Evolutionary conservation across 1,284 basidiomycete genomes (phyloP).

Genomic region (Fomitopsis schrenkii): DNA sequence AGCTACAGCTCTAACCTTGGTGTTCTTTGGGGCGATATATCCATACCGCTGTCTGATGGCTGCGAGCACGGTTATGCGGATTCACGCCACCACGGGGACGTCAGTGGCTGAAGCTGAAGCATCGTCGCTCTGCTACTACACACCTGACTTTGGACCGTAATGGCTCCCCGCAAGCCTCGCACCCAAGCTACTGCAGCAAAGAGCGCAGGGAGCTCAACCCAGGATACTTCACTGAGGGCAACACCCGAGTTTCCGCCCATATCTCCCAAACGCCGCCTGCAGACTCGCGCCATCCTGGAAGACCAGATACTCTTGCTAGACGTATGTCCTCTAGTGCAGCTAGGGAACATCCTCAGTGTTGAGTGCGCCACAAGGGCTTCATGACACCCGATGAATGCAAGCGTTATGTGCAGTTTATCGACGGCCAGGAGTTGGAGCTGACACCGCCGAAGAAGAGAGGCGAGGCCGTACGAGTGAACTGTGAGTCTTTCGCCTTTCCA

Average conservation of each 20-base stretch:
- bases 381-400: slow-evolving; percentile 62
- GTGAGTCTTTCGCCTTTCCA: slow-evolving; percentile 34
- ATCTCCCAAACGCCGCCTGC: slow-evolving; percentile 39
- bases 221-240: slow-evolving; percentile 1
- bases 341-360: background rate
- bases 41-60: no score
- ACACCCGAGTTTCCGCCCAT: slow-evolving; percentile 27
- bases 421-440: slow-evolving; percentile 59
- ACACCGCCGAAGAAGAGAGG: slow-evolving; percentile 72
- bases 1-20: background rate
- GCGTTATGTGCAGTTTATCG: slow-evolving; percentile 58
- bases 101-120: no score
- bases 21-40: background rate
- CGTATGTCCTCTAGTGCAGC: slow-evolving; percentile 32
- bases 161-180: slow-evolving; percentile 5
- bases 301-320: slow-evolving; percentile 67
- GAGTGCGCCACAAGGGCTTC: slow-evolving; percentile 38
- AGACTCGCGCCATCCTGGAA: slow-evolving; percentile 45
- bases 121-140: background rate
- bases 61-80: no score
- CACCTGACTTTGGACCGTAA: background rate
- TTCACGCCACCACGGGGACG: no score
- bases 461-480: slow-evolving; percentile 73
- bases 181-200: slow-evolving; percentile 7
- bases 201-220: background rate